A percentile compares a stretch with the other conserved stretches of the same genome.
Conservation (phyloP, 495 filamentous ascomycete genomes). For the Penicillium mononematosum region DNA sequence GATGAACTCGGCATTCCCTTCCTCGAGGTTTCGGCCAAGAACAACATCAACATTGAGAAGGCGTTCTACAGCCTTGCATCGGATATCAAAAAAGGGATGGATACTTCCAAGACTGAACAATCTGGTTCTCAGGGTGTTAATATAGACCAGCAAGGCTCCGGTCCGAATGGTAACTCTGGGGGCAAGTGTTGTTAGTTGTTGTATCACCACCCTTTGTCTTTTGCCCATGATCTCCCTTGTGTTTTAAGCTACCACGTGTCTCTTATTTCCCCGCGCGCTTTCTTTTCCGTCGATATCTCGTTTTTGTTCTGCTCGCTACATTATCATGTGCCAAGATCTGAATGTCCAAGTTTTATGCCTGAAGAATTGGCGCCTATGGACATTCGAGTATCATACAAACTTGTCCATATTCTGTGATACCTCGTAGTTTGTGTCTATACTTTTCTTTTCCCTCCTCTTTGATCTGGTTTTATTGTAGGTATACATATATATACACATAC, state of each 20-base stretch:
- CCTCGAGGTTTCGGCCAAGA: slow-evolving; percentile 96
- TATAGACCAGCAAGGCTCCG: slow-evolving; percentile 63
- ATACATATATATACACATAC: background rate
- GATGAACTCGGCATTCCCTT: slow-evolving; percentile 98
- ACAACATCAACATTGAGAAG: slow-evolving; percentile 99
- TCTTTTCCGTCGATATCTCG: slow-evolving; percentile 4
- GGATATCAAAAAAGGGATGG: slow-evolving; percentile 90
- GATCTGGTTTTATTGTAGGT: background rate
- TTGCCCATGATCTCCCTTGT: slow-evolving; percentile 5
- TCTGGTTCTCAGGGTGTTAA: slow-evolving; percentile 63
- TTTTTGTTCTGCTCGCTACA: slow-evolving; percentile 7
- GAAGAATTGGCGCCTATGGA: slow-evolving; percentile 21
- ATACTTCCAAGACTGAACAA: slow-evolving; percentile 74
- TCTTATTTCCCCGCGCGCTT: slow-evolving; percentile 10
- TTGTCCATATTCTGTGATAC: slow-evolving; percentile 24
- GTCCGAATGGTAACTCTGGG: slow-evolving; percentile 56
- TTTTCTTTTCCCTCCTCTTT: background rate
- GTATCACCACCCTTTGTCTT: slow-evolving; percentile 20
- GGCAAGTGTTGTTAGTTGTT: slow-evolving; percentile 81
- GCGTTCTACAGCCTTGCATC: slow-evolving; percentile 93
- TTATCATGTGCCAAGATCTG: slow-evolving; percentile 27
- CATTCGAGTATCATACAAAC: slow-evolving; percentile 23
- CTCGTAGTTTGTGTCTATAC: slow-evolving; percentile 5
- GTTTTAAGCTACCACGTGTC: slow-evolving; percentile 2
- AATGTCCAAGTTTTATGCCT: slow-evolving; percentile 21